Conservation (phyloP, 306 rosid genomes). For the Lotus japonicus region DNA sequence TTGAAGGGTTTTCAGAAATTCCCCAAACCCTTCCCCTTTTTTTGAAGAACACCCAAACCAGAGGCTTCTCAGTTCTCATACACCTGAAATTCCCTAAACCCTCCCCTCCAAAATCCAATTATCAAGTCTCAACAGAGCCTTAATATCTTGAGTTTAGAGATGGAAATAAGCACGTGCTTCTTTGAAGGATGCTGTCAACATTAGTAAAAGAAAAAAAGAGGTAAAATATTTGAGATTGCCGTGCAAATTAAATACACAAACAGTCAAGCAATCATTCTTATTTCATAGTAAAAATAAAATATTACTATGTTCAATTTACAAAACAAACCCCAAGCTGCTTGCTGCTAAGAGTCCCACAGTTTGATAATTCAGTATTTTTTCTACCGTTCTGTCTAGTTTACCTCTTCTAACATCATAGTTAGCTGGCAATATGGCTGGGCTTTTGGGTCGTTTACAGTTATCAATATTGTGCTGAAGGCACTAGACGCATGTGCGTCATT, state of each 20-base stretch:
- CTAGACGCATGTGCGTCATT: not conserved
- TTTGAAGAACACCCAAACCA: too few relatives aligned
- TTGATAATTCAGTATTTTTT: not conserved
- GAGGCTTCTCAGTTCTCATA: too few relatives aligned
- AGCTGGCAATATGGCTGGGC: not conserved
- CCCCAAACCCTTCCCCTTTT: too few relatives aligned
- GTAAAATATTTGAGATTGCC: not conserved
- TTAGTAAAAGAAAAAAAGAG: not conserved
- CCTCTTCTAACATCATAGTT: not conserved
- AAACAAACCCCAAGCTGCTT: not conserved
- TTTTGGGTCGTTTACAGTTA: not conserved
- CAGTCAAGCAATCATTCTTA: not conserved
- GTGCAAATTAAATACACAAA: not conserved
- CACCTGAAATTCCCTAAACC: too few relatives aligned
- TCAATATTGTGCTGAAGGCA: not conserved
- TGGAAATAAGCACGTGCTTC: not conserved
- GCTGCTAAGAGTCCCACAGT: not conserved
- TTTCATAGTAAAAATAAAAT: conserved; percentile 6
- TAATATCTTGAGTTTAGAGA: not conserved
- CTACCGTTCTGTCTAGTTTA: not conserved
- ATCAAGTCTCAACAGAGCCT: not conserved
- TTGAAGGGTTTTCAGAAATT: too few relatives aligned
- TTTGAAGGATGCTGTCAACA: not conserved
- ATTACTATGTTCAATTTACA: not conserved
- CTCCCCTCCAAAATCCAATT: too few relatives aligned